Evolutionary conservation across 495 filamentous ascomycete genomes (phyloP).

Genomic region (Hypoxylon lienhwacheense): DNA sequence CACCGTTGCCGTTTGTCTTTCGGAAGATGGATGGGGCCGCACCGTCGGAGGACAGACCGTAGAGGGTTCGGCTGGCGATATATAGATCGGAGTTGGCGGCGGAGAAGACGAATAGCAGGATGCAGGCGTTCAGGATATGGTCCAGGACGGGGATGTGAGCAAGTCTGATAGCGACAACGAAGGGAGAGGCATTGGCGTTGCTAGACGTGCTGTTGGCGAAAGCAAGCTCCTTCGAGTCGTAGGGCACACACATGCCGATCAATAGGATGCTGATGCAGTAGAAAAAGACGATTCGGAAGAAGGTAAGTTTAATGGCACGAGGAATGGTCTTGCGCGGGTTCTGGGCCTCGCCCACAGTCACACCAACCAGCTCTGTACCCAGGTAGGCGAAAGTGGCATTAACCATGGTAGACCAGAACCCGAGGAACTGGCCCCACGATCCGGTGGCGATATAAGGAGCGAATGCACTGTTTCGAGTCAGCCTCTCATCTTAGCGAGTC

Average conservation of each 20-base stretch:
- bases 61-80: conserved; percentile 81
- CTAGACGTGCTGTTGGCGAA: conserved; percentile 54
- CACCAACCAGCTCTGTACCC: conserved; percentile 81
- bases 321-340: conserved; percentile 77
- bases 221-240: conserved; percentile 56
- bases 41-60: conserved; percentile 73
- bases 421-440: conserved; percentile 63
- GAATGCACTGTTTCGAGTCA: conserved; percentile 63
- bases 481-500: conserved; percentile 3
- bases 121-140: conserved; percentile 76
- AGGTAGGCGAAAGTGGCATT: conserved; percentile 82
- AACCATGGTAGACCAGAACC: conserved; percentile 76
- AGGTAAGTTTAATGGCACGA: conserved; percentile 69
- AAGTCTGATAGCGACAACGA: conserved; percentile 63
- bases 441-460: conserved; percentile 55
- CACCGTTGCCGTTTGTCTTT: conserved; percentile 71
- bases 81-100: conserved; percentile 80
- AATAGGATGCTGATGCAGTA: conserved; percentile 71
- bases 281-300: conserved; percentile 74
- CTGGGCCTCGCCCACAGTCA: conserved; percentile 78
- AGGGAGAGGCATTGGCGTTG: conserved; percentile 65
- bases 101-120: conserved; percentile 78
- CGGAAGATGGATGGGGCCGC: conserved; percentile 74
- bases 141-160: conserved; percentile 68
- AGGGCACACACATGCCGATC: conserved; percentile 69